Conservation (phyloP, 139 green algal species). For the Eudorina sp. region DNA sequence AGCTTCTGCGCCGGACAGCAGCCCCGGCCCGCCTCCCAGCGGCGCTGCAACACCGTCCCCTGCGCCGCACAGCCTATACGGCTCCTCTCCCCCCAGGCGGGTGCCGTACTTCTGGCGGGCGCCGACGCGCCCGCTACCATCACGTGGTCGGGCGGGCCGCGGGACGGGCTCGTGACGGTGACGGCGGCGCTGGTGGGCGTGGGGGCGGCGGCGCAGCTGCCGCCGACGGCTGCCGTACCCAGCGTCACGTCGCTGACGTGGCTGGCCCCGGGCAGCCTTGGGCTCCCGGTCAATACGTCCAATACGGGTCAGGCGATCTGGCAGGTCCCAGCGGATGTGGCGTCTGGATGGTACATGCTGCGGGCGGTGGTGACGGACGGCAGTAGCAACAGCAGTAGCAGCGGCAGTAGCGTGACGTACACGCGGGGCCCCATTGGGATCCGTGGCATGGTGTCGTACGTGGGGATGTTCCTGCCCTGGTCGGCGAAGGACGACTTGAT, state of each 20-base stretch:
- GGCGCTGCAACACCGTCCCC: not conserved
- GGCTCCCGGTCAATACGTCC: not conserved
- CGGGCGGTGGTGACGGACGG: not conserved
- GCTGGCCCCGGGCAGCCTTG: not conserved
- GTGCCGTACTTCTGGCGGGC: not conserved
- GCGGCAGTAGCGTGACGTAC: no score
- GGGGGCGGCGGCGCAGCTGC: not conserved
- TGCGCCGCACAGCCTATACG: not conserved
- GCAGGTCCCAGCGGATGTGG: not conserved
- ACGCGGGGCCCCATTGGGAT: not conserved
- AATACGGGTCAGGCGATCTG: conserved; percentile 1
- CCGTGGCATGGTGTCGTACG: not conserved
- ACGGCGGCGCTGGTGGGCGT: not conserved
- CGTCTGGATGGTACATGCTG: not conserved
- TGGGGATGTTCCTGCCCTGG: conserved; percentile 6
- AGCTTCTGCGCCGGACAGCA: conserved; percentile 11
- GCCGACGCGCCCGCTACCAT: not conserved
- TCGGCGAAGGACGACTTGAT: not conserved
- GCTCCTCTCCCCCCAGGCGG: not conserved
- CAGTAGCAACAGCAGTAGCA: not conserved
- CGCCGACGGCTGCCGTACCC: not conserved
- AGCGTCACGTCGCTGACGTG: not conserved
- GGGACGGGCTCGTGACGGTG: not conserved
- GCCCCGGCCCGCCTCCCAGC: not conserved
- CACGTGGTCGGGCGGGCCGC: not conserved